Base-by-base conservation (phyloP, 208 protist genomes). In the Leishmania major region DNA sequence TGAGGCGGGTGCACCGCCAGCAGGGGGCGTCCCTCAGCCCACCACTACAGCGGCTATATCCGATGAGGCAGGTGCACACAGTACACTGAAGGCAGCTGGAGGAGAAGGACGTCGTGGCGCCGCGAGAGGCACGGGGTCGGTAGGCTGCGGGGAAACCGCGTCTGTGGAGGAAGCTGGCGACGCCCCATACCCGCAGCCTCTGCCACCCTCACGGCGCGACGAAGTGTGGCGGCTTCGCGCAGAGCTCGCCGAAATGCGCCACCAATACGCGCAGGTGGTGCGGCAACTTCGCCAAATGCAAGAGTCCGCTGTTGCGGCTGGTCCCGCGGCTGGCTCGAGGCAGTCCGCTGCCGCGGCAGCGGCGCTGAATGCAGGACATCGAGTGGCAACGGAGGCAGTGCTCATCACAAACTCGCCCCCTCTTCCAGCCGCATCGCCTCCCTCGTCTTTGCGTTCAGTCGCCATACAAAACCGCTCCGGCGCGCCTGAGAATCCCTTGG, bases 151-250 rank as follows among this genome's bases (percentile, higher is more conserved):
- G 6, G 70, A 28, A 31, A 49, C 28, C 13, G 40, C 25, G 35
- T 5, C 70, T 19, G 1, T 31, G 22, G 45, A 28, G 37, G 45
- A 47, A 35, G 17, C 25, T 15, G 43, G 28, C 6, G 25, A 35
- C 22, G 0, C 43, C 10, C 55, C 70, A 19, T 3, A 45, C 25
- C 45, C 70, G 55, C 70, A 47, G 57, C 6, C 75, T 35, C 1
- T 31, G 25, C 2, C 53, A 6, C 22, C 25, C 22, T 60, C 40
- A n/a, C 64, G 2, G 19, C 45, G 13, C 25, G 77, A 80, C 10
- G 83, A 87, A 59, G 81, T 84, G 51, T 3, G 45, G 69, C 75
- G 64, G 69, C 84, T 87, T 60, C 77, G 79, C 13, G 64, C 40
- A 11, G 80, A 88, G 62, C 67, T 88, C 69, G 69, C 72, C 19